Evolutionary conservation across 306 rosid species (phyloP), one percentile per base, ranked within the genome.

Genomic region (Sechiopsis laciniata): DNA sequence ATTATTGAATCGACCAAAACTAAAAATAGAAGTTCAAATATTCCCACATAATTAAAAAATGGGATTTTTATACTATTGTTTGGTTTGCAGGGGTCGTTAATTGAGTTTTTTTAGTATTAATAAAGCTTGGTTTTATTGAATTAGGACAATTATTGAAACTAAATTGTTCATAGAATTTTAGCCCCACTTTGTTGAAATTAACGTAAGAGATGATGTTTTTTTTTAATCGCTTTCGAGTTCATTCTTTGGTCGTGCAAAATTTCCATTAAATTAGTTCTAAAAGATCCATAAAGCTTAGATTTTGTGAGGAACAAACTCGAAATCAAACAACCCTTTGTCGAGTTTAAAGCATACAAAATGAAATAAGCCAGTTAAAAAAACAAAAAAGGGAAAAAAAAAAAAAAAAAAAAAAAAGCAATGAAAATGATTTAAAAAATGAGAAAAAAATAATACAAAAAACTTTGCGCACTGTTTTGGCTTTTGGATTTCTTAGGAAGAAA

Each of bases 401-500:
- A 8, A 55, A 6, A 54, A 0, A 54, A 6, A 8, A 11, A 10
- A 20, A 57, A 10, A 20, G 13, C 4, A 57, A 56, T 9, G 26
- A 55, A 56, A 8, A 54, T 35, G 10, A 32, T 10, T 48, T 0
- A 12, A n/a, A 16, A 35, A 37, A 37, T 37, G 29, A 26, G 29
- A 37, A 37, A 37, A 3, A 6, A 65, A 6, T 10, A 58, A 58
- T 58, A 32, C 24, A 50, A 64, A 37, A n/a, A 40, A 64, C 52
- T 64, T 64, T 64, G 52, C n/a, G 22, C 10, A 68, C 6, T 15
- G 26, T 22, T 57, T 50, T 40, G 13, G 32, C 56, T 67, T 67
- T 46, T 20, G 32, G 57, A 51, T 68, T 68, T 68, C 73, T 68
- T 68, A 15, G 57, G 21, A 68, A 21, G 73, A 68, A 68, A 68